A percentile compares a stretch with the other conserved stretches of the same genome.
Conservation (phyloP, 1,284 basidiomycete species). For the Ustilago trichophora region DNA sequence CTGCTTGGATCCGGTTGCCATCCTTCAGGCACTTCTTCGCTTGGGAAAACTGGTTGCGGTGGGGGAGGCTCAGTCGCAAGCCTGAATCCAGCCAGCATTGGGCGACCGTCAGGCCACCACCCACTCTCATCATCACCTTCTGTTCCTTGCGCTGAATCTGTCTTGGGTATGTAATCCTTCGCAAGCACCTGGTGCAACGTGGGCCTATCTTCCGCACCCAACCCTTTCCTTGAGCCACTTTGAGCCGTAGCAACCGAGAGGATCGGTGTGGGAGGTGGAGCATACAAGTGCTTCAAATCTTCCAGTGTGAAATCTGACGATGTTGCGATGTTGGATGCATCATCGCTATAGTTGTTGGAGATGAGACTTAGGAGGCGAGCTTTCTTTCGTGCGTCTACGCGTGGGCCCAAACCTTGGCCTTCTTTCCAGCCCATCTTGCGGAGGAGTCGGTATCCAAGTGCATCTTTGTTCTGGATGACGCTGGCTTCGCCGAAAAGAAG, state of each 20-base stretch:
- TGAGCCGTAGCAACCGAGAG: slow-evolving; percentile 76
- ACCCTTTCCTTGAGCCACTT: slow-evolving; percentile 75
- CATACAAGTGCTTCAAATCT: slow-evolving; percentile 83
- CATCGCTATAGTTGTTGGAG: no score
- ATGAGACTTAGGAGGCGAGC: slow-evolving; percentile 67
- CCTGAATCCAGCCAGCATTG: slow-evolving; percentile 79
- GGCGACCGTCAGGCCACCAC: slow-evolving; percentile 81
- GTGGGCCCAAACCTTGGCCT: slow-evolving; percentile 91
- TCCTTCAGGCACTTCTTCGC: slow-evolving; percentile 78
- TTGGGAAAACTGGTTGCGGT: slow-evolving; percentile 77
- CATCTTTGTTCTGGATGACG: neutral
- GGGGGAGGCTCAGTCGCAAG: slow-evolving; percentile 76
- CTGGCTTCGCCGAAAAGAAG: neutral
- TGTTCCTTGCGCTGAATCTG: no score
- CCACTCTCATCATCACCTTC: neutral
- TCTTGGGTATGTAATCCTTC: no score
- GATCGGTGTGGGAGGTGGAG: slow-evolving; percentile 80
- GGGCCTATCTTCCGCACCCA: slow-evolving; percentile 70
- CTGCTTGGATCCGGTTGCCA: slow-evolving; percentile 85
- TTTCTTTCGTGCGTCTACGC: slow-evolving; percentile 81
- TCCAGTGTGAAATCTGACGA: slow-evolving; percentile 10
- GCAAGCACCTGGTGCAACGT: slow-evolving; percentile 9
- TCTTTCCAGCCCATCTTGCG: slow-evolving; percentile 94
- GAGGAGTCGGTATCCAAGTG: slow-evolving; percentile 71
- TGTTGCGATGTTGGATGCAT: no score